Percentiles rank a stretch among this genome's conserved stretches.
These are phyloP conservation scores for Coccomyxa subellipsoidea DNA, from an alignment of 163 green algal genomes.

Conservation along the genomic window DNA sequence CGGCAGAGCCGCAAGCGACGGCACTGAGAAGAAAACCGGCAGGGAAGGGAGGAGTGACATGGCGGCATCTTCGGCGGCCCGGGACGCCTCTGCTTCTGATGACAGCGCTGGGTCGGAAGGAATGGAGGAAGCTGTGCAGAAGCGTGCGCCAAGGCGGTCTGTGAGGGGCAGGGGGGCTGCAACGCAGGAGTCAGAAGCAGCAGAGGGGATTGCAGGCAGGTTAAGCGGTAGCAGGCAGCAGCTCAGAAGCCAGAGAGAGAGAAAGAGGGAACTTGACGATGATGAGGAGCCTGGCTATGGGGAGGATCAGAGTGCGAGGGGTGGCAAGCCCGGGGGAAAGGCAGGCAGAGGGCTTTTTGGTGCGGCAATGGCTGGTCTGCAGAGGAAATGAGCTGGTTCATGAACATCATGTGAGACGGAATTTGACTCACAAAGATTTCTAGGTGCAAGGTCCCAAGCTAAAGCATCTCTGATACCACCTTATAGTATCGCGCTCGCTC, in stretches of 20 bases:
- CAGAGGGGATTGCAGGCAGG: neutral
- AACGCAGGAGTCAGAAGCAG: too few species aligned
- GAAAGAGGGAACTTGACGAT: neutral
- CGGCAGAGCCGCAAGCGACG: neutral
- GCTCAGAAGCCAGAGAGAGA: neutral
- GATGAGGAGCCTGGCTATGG: neutral
- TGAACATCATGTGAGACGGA: too few species aligned
- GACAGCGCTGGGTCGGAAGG: too few species aligned
- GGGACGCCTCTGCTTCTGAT: too few species aligned
- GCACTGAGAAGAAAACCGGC: too few species aligned
- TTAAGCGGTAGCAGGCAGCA: neutral
- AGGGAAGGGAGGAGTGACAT: too few species aligned
- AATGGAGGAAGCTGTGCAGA: neutral
- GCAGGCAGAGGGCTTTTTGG: neutral
- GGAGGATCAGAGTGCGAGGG: neutral
- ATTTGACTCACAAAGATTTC: too few species aligned
- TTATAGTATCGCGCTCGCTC: too few species aligned
- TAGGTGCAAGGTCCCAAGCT: neutral
- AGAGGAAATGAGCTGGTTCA: neutral
- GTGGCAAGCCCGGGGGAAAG: neutral
- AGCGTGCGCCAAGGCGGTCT: neutral
- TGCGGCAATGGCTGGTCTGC: neutral
- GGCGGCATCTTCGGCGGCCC: too few species aligned
- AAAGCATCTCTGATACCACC: too few species aligned
- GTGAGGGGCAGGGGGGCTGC: neutral